Evolutionary conservation across 768 basidiomycete genomes (phyloP), one percentile per base, ranked within the genome.

Genomic region (Tephrocybe rancida): DNA sequence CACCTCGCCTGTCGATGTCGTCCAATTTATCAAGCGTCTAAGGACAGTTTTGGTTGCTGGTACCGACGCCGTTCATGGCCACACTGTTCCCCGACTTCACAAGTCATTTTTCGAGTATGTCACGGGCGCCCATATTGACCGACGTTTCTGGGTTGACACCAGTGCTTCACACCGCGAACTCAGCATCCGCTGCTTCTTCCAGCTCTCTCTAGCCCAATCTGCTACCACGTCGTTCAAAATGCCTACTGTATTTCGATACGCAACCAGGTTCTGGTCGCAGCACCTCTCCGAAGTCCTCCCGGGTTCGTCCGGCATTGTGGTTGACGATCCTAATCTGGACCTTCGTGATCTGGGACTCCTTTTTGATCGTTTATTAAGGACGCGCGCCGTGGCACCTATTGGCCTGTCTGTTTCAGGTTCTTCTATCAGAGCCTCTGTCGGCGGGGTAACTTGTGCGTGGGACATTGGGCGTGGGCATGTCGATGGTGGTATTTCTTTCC

Each of bases 51-150:
- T 63, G 26, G 59, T 63, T 1, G 27, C 50, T 14, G 61, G 61
- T 19, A 41, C 48, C 14, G 52, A 51, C 18, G 35, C 48, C 3
- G 42, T 63, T 18, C 38, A 54, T 13, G 26, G 35, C 16, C 16
- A 39, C 26, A 60, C 61, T 29, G 38, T 58, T 19, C 61, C 61
- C 8, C 56, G 61, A 13, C 29, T 63, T 21, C 61, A 63, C 44
- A 58, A 50, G 45, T 63, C 60, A 21, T 57, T 63, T 24, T 52
- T 46, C 37, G 60, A 61, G 21, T 61, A 57, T 41, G 44, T 56
- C 37, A 61, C 59, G 21, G 51, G 53, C n/a, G 30, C 34, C 9
- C 18, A 16, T 18, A 27, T 57, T 16, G 50, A 48, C 22, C 8
- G 22, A 6, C 41, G 21, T 14, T 56, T 53, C 32, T 38, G 45